phyloP scores from a whole-genome alignment of 2,329 filamentous ascomycete genomes.

The Aspergillus neotritici region DNA sequence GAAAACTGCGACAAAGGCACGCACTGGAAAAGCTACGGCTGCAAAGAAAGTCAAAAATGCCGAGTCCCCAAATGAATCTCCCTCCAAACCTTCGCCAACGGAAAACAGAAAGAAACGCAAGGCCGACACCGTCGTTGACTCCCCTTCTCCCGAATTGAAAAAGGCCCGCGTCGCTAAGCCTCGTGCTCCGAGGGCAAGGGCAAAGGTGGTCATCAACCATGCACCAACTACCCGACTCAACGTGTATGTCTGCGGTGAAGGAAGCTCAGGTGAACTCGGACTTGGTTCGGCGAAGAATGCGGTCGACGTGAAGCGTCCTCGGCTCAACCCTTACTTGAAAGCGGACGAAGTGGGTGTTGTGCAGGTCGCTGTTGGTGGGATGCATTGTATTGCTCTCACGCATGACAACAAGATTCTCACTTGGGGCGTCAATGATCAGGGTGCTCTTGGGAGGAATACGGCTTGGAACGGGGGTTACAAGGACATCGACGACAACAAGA shows the following conservation, averaged over 20 bases:
- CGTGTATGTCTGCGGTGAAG: slow-evolving; percentile 75
- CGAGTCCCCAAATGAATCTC: slow-evolving; percentile 16
- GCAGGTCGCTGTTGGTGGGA: slow-evolving; percentile 70
- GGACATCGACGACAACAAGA: slow-evolving; percentile 43
- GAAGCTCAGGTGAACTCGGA: slow-evolving; percentile 74
- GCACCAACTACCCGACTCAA: slow-evolving; percentile 55
- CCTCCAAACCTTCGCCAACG: slow-evolving; percentile 11
- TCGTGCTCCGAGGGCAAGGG: slow-evolving; percentile 27
- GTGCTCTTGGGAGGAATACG: slow-evolving; percentile 71
- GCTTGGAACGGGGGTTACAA: slow-evolving; percentile 59
- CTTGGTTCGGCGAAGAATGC: slow-evolving; percentile 62
- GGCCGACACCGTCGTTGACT: slow-evolving; percentile 25
- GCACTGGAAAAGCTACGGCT: slow-evolving; percentile 19
- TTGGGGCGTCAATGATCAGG: slow-evolving; percentile 85
- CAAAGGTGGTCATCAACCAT: slow-evolving; percentile 54
- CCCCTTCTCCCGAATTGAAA: slow-evolving; percentile 25
- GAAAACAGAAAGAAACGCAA: slow-evolving; percentile 31
- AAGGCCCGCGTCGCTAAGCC: slow-evolving; percentile 25
- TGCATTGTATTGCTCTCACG: slow-evolving; percentile 74
- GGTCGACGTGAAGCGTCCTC: slow-evolving; percentile 69
- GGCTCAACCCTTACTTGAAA: slow-evolving; percentile 58
- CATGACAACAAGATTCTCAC: slow-evolving; percentile 75
- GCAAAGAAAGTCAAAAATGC: slow-evolving; percentile 21
- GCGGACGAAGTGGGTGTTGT: slow-evolving; percentile 60
- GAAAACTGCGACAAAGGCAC: slow-evolving; percentile 18